Evolutionary conservation across 2,329 filamentous ascomycete genomes (phyloP).

Genomic region (Fusarium mexicanum): DNA sequence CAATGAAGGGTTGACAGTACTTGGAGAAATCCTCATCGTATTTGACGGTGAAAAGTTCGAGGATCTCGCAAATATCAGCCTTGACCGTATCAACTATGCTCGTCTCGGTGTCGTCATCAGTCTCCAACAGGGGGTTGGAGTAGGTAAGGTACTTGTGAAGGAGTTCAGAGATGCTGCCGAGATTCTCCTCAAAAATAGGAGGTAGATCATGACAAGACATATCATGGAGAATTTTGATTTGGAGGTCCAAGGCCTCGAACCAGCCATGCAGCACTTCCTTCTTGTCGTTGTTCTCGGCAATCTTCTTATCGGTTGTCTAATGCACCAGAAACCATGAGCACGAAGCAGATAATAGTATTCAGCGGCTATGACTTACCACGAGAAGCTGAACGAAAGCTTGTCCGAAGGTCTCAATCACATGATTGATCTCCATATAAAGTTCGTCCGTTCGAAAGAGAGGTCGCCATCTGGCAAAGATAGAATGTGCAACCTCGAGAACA

Average conservation of each 20-base stretch:
- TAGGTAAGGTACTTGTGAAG: constrained; percentile 95
- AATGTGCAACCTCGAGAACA: constrained; percentile 96
- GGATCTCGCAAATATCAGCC: constrained; percentile 89
- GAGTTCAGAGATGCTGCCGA: constrained; percentile 78
- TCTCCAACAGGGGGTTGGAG: constrained; percentile 82
- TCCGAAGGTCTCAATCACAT: constrained; percentile 88
- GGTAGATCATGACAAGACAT: constrained; percentile 97
- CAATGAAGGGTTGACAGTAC: constrained; percentile 84
- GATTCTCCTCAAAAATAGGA: constrained; percentile 91
- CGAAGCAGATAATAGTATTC: not conserved
- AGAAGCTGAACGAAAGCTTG: constrained; percentile 84
- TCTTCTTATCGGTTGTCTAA: constrained; percentile 73
- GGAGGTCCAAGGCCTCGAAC: constrained; percentile 86
- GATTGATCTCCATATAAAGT: constrained; percentile 94
- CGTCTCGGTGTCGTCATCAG: constrained; percentile 88
- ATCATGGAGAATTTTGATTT: constrained; percentile 94
- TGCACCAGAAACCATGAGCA: constrained; percentile 26
- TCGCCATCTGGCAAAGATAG: constrained; percentile 96
- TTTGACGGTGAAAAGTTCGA: constrained; percentile 92
- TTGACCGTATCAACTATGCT: constrained; percentile 87
- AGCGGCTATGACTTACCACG: constrained; percentile 60
- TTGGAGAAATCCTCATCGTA: constrained; percentile 93
- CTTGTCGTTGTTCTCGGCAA: constrained; percentile 80
- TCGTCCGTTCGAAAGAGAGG: constrained; percentile 93
- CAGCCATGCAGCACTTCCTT: constrained; percentile 78